phyloP scores from a whole-genome alignment of 805 yeast species.

The Saccharomycopsis fibuligera region DNA sequence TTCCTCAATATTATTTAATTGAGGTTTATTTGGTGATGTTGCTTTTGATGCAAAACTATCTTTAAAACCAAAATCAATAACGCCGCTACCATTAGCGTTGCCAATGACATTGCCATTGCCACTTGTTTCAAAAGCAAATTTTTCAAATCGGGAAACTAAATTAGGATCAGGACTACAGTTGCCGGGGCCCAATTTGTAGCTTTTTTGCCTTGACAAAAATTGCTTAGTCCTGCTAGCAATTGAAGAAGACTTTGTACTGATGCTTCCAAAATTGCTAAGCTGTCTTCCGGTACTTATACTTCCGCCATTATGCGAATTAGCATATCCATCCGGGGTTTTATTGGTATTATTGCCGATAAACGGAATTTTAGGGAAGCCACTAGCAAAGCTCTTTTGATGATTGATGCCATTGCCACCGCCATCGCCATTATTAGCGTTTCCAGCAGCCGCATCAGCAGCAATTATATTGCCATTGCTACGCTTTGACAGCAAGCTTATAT shows the following conservation, averaged over 20 bases:
- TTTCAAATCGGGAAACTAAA: neutral
- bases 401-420: too few species aligned
- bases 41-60: neutral
- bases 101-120: neutral
- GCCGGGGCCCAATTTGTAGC: neutral
- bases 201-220: neutral
- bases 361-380: too few species aligned
- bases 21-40: too few species aligned
- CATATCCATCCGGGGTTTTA: too few species aligned
- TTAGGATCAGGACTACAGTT: neutral
- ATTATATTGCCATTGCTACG: neutral
- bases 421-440: too few species aligned
- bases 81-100: neutral
- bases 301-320: too few species aligned
- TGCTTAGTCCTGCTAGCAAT: slow-evolving; percentile 6
- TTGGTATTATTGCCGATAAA: too few species aligned
- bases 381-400: too few species aligned
- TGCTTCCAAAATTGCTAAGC: too few species aligned
- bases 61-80: too few species aligned
- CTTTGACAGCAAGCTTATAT: slow-evolving; percentile 1
- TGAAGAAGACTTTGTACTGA: slow-evolving; percentile 5
- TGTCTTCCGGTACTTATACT: too few species aligned
- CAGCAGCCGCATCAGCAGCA: neutral
- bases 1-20: slow-evolving; percentile 2
- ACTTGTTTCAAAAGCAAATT: neutral